phyloP scores from a whole-genome alignment of 768 basidiomycete species.

The Obba rivulosa region DNA sequence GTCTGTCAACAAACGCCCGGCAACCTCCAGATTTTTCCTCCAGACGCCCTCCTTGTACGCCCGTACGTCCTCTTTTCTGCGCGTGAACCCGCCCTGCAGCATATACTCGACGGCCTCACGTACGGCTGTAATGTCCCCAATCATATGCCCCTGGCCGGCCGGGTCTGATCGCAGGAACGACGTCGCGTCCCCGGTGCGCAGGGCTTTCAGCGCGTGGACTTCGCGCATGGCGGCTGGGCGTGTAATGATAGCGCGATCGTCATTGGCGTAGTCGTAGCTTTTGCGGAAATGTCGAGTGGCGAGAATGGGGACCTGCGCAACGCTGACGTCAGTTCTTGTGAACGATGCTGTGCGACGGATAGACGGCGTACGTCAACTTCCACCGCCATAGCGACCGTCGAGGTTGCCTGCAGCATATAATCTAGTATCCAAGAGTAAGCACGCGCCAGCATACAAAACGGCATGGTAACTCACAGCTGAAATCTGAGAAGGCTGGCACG shows the following conservation, averaged over 20 bases:
- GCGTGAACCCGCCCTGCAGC: slow-evolving; percentile 29
- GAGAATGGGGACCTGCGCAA: slow-evolving; percentile 32
- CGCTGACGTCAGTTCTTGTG: neutral
- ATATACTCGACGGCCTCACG: slow-evolving; percentile 22
- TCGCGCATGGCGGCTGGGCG: slow-evolving; percentile 37
- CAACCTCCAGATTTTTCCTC: slow-evolving; percentile 26
- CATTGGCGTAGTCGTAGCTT: slow-evolving; percentile 34
- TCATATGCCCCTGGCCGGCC: slow-evolving; percentile 7
- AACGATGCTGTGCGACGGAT: no score
- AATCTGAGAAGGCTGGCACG: slow-evolving; percentile 31
- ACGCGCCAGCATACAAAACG: no score
- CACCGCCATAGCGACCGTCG: no score
- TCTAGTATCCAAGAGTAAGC: no score
- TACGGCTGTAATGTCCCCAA: slow-evolving; percentile 15
- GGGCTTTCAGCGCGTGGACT: slow-evolving; percentile 31
- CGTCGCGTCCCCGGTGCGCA: slow-evolving; percentile 28
- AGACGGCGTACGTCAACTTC: no score
- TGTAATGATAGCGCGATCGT: slow-evolving; percentile 31
- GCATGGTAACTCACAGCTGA: neutral
- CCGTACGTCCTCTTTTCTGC: slow-evolving; percentile 19
- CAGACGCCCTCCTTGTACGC: slow-evolving; percentile 28
- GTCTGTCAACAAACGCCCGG: slow-evolving; percentile 21
- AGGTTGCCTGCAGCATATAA: no score
- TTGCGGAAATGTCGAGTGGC: slow-evolving; percentile 34
- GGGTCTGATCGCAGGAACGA: slow-evolving; percentile 18